phyloP scores from a whole-genome alignment of 345 rosid genomes.

The Luvunga scandens region DNA sequence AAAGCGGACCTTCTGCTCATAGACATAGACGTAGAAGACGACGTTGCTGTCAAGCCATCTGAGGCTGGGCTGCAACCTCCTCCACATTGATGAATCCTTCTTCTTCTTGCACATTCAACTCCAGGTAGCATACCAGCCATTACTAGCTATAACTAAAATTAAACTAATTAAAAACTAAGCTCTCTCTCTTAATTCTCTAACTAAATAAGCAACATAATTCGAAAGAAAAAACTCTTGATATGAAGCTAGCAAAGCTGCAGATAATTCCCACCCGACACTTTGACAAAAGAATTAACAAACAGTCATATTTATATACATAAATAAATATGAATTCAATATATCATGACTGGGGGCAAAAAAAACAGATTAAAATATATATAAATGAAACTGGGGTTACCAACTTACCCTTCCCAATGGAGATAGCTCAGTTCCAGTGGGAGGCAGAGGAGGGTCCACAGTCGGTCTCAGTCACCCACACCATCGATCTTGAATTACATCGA shows the following conservation, averaged over 20 bases:
- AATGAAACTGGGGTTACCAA: neutral
- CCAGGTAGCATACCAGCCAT: constrained; percentile 95
- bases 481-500: too few species aligned
- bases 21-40: constrained; percentile 14
- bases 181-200: neutral
- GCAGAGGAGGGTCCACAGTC: constrained; percentile 7
- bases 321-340: neutral
- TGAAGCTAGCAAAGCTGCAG: neutral
- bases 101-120: constrained; percentile 76
- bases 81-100: constrained; percentile 61
- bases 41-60: constrained; percentile 18
- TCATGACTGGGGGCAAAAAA: too few species aligned
- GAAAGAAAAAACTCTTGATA: too few species aligned
- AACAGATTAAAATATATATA: neutral
- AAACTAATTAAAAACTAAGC: neutral
- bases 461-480: too few species aligned
- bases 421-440: neutral
- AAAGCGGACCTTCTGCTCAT: constrained; percentile 54
- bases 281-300: neutral
- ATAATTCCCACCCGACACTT: neutral
- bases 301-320: neutral
- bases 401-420: too few species aligned
- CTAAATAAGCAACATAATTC: too few species aligned
- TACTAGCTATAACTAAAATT: too few species aligned
- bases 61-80: constrained; percentile 11